Evolutionary conservation across 768 basidiomycete genomes (phyloP), one percentile per base, ranked within the genome.

Genomic region (Russula emetica): DNA sequence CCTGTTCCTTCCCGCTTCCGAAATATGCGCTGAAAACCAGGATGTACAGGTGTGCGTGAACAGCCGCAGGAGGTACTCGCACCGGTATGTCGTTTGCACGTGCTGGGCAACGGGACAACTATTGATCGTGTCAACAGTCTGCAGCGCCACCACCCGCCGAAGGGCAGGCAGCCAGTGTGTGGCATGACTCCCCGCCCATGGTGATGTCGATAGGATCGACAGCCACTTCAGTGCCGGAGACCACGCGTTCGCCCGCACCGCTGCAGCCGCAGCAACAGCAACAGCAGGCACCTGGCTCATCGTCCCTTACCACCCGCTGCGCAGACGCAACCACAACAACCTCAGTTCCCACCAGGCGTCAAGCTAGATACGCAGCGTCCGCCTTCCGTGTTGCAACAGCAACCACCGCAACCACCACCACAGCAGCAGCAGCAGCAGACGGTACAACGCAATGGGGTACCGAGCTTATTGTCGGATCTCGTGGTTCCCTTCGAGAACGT

Each of bases 401-500:
- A 62, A 14, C 14, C 67, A 53, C 83, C 82, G 3, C 83, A 76
- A 67, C 76, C 71, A 42, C 83, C 13, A 16, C 30, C 82, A 2
- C 83, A 76, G 66, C 76, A 71, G 38, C 45, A 47, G 20, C 83
- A 82, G 3, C 83, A 76, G 66, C 76, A 71, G 30, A 62, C 53
- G 60, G 52, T 59, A 66, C 58, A 63, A 50, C 63, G 61, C 38
- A 55, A 69, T 26, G 83, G 84, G 24, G 87, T 88, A 82, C 94
- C 92, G 20, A 91, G 87, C 61, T 92, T 87, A 30, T 73, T 99
- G 72, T 92, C 92, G 13, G 96, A 98, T 72, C 80, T 99, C 58
- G 94, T 98, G 45, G 85, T 89, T 24, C 94, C 92, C 45, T 98
- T 98, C 71, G 96, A 98, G 78, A 89, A 82, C 52, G 94, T 96